Evolutionary conservation across 1,139 yeast genomes (phyloP), one percentile per base, ranked within the genome.

Genomic region (Yamadazyma trypodendri): DNA sequence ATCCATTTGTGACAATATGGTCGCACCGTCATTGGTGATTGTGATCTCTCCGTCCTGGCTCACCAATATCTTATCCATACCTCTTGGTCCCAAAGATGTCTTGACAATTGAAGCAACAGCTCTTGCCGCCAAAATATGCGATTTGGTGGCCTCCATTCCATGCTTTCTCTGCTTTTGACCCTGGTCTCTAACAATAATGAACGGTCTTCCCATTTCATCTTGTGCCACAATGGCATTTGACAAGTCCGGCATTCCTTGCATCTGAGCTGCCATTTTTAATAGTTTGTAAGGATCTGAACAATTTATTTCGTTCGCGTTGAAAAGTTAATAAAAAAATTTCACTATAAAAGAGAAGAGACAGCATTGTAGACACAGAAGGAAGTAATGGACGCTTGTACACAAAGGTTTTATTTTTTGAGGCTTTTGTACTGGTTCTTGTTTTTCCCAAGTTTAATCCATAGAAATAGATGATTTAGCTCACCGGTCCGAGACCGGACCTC

Each of bases 141-240:
- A 83, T 64, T 88, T 92, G 54, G 95, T 88, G 28, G 98, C 98
- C 52, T 94, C 99, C 42, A 84, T 65, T 15, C 98, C 98, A 54
- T 88, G 96, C 38, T 84, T 81, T 65, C 96, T 81, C 61, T 88
- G 84, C 64, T 94, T 94, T 52, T 79, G 79, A 18, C 97, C 97
- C 65, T 94, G 98, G 63, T 94, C 98, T 61, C 95, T 79, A 39
- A 94, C 98, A 60, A 94, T 92, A 56, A 94, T 90, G 60, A 94
- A 88, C 14, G 98, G 99, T 65, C 97, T 82, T 22, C 99, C 99
- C 90, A 86, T 88, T 65, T 94, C 98, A 62, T 94, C 98, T 65
- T 92, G 97, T 6, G 98, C 97, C 70, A 92, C 88, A 54, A 92
- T 88, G 63, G 98, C 98, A 58, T 92, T 92, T 51, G 97, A 89